Percentiles rank a stretch among this genome's conserved stretches.
Evolutionary conservation across 345 rosid genomes (phyloP).

Genomic region (Salix dunnii): DNA sequence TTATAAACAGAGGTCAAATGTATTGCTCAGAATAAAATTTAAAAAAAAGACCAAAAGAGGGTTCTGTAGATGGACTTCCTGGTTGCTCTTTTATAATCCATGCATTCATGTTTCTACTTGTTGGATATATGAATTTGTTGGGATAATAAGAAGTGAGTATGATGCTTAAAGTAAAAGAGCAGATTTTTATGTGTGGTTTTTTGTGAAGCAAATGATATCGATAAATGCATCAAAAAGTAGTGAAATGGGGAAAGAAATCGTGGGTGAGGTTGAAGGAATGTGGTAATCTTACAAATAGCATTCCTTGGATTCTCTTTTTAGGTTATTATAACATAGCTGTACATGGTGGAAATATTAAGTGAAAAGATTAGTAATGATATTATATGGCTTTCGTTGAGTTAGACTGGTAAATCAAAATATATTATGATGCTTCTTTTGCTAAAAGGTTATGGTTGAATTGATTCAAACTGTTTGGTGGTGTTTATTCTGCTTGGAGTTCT

Average conservation of each 20-base stretch:
- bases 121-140: background rate
- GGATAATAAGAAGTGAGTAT: background rate
- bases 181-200: too few species aligned
- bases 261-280: background rate
- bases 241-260: background rate
- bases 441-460: background rate
- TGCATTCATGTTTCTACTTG: background rate
- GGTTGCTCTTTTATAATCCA: background rate
- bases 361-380: background rate
- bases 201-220: background rate
- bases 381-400: background rate
- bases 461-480: background rate
- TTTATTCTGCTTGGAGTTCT: background rate
- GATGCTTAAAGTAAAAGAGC: background rate
- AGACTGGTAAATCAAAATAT: background rate
- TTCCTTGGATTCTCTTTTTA: background rate
- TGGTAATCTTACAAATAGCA: background rate
- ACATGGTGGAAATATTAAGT: background rate
- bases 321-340: background rate
- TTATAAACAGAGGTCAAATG: background rate
- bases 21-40: background rate
- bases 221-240: background rate
- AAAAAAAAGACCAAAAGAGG: background rate
- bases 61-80: background rate
- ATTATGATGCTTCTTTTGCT: background rate